These are phyloP conservation scores for Tolypocladium endophyticum DNA, from an alignment of 2,329 filamentous ascomycete genomes.

Conservation along the genomic window DNA sequence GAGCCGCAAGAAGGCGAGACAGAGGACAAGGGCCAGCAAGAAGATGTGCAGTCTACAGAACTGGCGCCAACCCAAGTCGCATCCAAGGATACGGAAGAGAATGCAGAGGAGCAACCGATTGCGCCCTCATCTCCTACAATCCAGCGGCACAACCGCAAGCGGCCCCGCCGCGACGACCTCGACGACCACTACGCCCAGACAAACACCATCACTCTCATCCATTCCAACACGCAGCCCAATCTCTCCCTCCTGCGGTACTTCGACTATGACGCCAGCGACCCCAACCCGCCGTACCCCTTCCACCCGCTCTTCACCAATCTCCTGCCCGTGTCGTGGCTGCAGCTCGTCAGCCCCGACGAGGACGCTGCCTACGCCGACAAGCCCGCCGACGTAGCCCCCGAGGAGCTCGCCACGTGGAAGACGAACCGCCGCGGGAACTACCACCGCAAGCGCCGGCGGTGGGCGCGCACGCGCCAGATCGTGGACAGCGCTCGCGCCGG, in stretches of 20 bases:
- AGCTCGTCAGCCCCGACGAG: slow-evolving; percentile 65
- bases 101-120: neutral
- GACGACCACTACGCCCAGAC: slow-evolving; percentile 55
- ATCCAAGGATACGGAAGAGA: neutral
- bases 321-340: slow-evolving; percentile 81
- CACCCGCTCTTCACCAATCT: slow-evolving; percentile 80
- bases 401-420: slow-evolving; percentile 62
- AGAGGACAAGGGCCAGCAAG: neutral
- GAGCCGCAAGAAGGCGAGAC: slow-evolving; percentile 15
- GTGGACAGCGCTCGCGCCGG: slow-evolving; percentile 67
- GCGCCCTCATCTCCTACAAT: slow-evolving; percentile 7
- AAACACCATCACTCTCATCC: slow-evolving; percentile 73
- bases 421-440: slow-evolving; percentile 74
- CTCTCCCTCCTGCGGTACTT: slow-evolving; percentile 84
- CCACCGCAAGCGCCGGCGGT: slow-evolving; percentile 79
- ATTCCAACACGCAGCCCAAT: slow-evolving; percentile 78
- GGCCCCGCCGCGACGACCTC: slow-evolving; percentile 33
- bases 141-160: slow-evolving; percentile 16
- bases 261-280: slow-evolving; percentile 63
- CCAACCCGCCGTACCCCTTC: slow-evolving; percentile 42
- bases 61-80: neutral
- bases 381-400: slow-evolving; percentile 47
- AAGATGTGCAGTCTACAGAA: neutral
- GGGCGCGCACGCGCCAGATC: slow-evolving; percentile 60
- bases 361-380: slow-evolving; percentile 65